Evolutionary conservation across 2,329 filamentous ascomycete genomes (phyloP).

Genomic region (Claviceps lovelessii): DNA sequence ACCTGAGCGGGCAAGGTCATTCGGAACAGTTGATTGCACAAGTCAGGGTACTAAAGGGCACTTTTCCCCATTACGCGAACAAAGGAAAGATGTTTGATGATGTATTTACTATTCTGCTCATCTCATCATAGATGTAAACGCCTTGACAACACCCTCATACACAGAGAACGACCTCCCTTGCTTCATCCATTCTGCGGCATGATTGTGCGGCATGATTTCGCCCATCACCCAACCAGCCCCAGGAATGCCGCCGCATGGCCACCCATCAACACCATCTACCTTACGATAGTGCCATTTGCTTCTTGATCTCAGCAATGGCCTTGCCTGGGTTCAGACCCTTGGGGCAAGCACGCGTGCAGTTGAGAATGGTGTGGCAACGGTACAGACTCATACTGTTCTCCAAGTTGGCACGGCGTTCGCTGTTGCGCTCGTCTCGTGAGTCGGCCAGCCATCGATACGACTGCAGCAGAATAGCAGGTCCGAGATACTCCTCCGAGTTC

Average conservation of each 20-base stretch:
- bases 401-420: constrained; percentile 74
- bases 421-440: constrained; percentile 80
- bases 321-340: constrained; percentile 95
- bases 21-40: not conserved
- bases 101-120: constrained; percentile 4
- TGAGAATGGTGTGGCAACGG: constrained; percentile 97
- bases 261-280: too few species aligned
- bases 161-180: not conserved
- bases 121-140: constrained; percentile 7
- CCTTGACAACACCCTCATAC: constrained; percentile 3
- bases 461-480: constrained; percentile 89
- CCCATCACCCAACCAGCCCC: too few species aligned
- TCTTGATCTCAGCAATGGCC: constrained; percentile 97
- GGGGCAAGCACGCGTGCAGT: constrained; percentile 94
- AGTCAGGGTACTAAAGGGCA: not conserved
- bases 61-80: not conserved
- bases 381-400: constrained; percentile 99
- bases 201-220: not conserved
- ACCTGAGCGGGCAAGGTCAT: too few species aligned
- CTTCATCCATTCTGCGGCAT: not conserved
- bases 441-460: constrained; percentile 96
- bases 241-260: not conserved
- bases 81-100: constrained; percentile 1
- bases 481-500: constrained; percentile 98
- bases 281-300: constrained; percentile 58